These are phyloP conservation scores for Niebla homalea DNA, from an alignment of 495 filamentous ascomycete species.

Conservation along the genomic window DNA sequence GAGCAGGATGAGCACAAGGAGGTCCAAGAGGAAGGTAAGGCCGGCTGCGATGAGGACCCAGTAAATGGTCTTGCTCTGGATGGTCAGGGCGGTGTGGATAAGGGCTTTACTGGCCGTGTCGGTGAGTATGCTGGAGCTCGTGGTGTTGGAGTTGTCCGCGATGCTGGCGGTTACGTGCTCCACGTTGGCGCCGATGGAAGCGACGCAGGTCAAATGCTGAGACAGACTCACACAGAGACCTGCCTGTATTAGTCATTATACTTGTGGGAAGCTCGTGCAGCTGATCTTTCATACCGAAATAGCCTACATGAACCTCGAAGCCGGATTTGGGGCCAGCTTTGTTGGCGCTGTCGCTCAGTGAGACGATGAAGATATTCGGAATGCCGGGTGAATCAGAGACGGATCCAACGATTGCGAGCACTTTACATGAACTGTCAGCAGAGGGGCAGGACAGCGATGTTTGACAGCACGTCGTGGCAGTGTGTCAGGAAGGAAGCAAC, in stretches of 20 bases:
- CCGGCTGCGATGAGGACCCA: neutral
- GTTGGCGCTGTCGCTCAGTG: neutral
- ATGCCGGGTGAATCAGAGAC: slow-evolving; percentile 2
- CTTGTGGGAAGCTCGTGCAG: neutral
- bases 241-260: neutral
- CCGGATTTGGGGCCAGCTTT: neutral
- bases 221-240: neutral
- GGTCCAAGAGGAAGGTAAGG: neutral
- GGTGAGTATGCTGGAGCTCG: neutral
- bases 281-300: neutral
- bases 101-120: neutral
- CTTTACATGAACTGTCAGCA: neutral
- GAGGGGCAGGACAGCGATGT: no score
- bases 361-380: slow-evolving; percentile 2
- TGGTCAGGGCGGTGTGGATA: neutral
- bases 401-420: slow-evolving; percentile 2
- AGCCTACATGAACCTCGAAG: neutral
- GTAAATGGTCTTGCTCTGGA: slow-evolving; percentile 1
- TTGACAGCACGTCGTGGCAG: no score
- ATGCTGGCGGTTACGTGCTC: neutral
- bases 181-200: neutral
- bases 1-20: neutral
- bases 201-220: neutral
- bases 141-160: neutral
- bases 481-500: no score